phyloP scores from a whole-genome alignment of 2,329 filamentous ascomycete species.

The Cyphellophora attinorum region DNA sequence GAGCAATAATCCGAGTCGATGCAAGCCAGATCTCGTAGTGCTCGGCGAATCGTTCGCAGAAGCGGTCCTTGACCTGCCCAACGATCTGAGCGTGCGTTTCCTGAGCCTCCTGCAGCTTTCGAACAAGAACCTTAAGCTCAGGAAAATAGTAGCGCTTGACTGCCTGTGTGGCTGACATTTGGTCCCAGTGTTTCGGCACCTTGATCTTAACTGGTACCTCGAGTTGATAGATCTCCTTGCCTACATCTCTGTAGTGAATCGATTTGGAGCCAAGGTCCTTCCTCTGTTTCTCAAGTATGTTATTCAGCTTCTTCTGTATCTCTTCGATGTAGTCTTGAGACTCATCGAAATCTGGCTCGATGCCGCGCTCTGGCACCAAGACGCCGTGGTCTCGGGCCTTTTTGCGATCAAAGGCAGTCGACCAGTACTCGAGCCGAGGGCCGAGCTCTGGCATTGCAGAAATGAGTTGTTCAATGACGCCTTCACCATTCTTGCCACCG shows the following conservation, averaged over 20 bases:
- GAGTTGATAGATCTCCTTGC: conserved; percentile 94
- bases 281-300: conserved; percentile 61
- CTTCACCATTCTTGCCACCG: conserved; percentile 45
- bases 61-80: conserved; percentile 71
- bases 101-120: conserved; percentile 83
- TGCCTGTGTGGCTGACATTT: conserved; percentile 87
- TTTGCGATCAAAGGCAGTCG: conserved; percentile 76
- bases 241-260: conserved; percentile 71
- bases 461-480: conserved; percentile 76
- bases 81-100: conserved; percentile 88
- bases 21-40: conserved; percentile 78
- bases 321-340: conserved; percentile 68
- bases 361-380: conserved; percentile 73
- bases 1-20: conserved; percentile 80
- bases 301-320: conserved; percentile 63
- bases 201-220: conserved; percentile 78
- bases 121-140: conserved; percentile 71
- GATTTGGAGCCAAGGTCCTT: conserved; percentile 63
- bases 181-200: conserved; percentile 78
- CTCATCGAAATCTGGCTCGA: conserved; percentile 85
- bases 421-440: conserved; percentile 71
- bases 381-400: conserved; percentile 72
- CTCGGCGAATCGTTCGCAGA: conserved; percentile 80
- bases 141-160: conserved; percentile 92
- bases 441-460: conserved; percentile 75